Conservation (phyloP, 371 early-diverging fungal genomes). For the Apophysomyces ossiformis region DNA sequence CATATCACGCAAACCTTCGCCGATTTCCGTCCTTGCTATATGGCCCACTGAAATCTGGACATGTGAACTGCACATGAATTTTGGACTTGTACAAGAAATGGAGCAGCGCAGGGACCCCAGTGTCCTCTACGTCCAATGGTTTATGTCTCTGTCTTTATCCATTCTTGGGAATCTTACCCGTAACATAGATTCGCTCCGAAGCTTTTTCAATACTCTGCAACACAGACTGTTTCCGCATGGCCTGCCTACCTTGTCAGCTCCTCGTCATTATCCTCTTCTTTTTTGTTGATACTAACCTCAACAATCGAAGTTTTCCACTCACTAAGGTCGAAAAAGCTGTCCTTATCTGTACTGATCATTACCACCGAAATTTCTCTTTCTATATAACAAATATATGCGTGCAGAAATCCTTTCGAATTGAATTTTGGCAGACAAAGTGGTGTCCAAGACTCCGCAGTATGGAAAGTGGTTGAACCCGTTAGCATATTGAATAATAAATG, state of each 20-base stretch:
- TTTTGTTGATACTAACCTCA: conserved; percentile 45
- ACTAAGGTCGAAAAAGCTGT: conserved; percentile 82
- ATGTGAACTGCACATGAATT: conserved; percentile 70
- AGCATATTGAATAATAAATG: conserved; percentile 87
- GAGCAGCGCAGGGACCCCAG: conserved; percentile 69
- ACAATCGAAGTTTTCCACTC: conserved; percentile 71
- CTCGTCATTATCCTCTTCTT: background rate
- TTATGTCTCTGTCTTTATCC: background rate
- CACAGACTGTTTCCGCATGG: conserved; percentile 32
- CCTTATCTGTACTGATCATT: conserved; percentile 80
- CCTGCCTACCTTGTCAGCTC: conserved; percentile 11
- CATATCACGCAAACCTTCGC: conserved; percentile 32
- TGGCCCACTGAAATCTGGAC: conserved; percentile 58
- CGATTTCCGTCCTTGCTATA: conserved; percentile 48
- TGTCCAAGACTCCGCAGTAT: conserved; percentile 87
- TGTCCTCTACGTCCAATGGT: conserved; percentile 49
- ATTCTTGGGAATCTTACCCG: conserved; percentile 23
- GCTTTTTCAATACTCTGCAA: conserved; percentile 34
- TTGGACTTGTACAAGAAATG: conserved; percentile 82
- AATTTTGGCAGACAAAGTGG: conserved; percentile 95
- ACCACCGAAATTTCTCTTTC: conserved; percentile 72
- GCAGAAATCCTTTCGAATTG: conserved; percentile 86
- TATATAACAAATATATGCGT: conserved; percentile 87
- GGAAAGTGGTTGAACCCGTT: conserved; percentile 73
- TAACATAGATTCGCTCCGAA: conserved; percentile 38